Evolutionary conservation across 192 early-diverging fungal species (phyloP), one percentile per base, ranked within the genome.

Genomic region (Chytriomyces sp.): DNA sequence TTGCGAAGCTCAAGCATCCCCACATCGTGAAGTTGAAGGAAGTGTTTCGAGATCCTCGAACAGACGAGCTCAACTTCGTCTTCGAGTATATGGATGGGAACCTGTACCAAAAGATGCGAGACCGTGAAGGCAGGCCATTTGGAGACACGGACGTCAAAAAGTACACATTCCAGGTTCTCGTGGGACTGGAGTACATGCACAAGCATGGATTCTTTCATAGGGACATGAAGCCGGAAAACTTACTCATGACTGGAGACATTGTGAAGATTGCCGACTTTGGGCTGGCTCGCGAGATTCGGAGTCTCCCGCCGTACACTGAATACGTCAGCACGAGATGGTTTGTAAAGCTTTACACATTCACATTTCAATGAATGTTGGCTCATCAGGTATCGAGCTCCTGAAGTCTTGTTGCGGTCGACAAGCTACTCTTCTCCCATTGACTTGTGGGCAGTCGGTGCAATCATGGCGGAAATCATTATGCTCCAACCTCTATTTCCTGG

Each of bases 271-370:
- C 93, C 19, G 97, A 99, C 79, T 95, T 99, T 86, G 96, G 97
- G 7, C 81, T 99, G 26, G 94, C 96, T 40, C 83, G 93, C 52
- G 94, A 98, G 70, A 89, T 94, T 69, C 89, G 94, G 66, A 91
- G 87, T 77, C 85, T 88, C 40, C 91, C 93, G 1, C 96, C 97
- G 38, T 94, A 95, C 69, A 98, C 97, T 31, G 93, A 95, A 72
- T 99, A 99, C 80, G 95, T 99, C 59, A 93, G 92, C 82, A 99
- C 97, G 7, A 85, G 97, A 74, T 99, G 97, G 97, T 94, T 78
- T 41, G 80, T 68, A 17, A 22, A 52, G 66, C 32, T 70, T 31
- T 39, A 17, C n/a, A n/a, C n/a, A n/a, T n/a, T n/a, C n/a, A n/a
- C n/a, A n/a, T n/a, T n/a, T 52, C 31, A 34, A 10, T 14, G 44